Evolutionary conservation across 2,329 filamentous ascomycete species (phyloP).

Genomic region (Fusarium decemcellulare): DNA sequence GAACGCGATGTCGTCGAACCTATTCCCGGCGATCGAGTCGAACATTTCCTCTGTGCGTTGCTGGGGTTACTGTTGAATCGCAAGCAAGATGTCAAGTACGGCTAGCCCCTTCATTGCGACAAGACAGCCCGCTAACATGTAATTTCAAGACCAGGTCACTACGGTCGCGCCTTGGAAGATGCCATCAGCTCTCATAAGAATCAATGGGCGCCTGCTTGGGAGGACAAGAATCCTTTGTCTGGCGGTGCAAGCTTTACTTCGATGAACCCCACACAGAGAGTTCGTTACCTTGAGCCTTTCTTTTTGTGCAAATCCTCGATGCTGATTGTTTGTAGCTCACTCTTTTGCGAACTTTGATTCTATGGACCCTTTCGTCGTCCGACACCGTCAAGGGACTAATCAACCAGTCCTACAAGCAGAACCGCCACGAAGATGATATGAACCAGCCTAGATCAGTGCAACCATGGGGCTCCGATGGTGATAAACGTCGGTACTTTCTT

Average conservation of each 20-base stretch:
- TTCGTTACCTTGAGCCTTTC: slow-evolving; percentile 59
- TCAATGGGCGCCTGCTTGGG: slow-evolving; percentile 92
- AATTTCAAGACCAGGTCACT: slow-evolving; percentile 83
- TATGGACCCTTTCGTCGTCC: slow-evolving; percentile 93
- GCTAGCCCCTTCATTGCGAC: slow-evolving; percentile 10
- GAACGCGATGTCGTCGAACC: slow-evolving; percentile 86
- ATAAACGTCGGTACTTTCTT: slow-evolving; percentile 93
- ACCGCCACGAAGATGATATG: slow-evolving; percentile 81
- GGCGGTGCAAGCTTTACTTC: slow-evolving; percentile 85
- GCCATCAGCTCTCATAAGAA: slow-evolving; percentile 86
- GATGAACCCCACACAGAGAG: slow-evolving; percentile 86
- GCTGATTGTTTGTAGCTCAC: slow-evolving; percentile 72
- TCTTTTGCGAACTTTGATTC: slow-evolving; percentile 83
- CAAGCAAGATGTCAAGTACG: slow-evolving; percentile 99
- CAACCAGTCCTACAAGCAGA: slow-evolving; percentile 90
- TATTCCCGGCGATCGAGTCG: slow-evolving; percentile 85
- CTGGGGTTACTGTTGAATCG: slow-evolving; percentile 91
- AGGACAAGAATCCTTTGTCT: slow-evolving; percentile 84
- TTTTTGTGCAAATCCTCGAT: slow-evolving; percentile 21
- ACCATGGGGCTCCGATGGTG: slow-evolving; percentile 89
- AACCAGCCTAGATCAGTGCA: slow-evolving; percentile 94
- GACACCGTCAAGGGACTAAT: slow-evolving; percentile 86
- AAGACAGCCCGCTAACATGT: slow-evolving; percentile 32
- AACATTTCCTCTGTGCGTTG: slow-evolving; percentile 90
- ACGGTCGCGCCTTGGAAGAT: slow-evolving; percentile 93